phyloP scores from a whole-genome alignment of 768 basidiomycete species.

The Tubosaeta sp. region DNA sequence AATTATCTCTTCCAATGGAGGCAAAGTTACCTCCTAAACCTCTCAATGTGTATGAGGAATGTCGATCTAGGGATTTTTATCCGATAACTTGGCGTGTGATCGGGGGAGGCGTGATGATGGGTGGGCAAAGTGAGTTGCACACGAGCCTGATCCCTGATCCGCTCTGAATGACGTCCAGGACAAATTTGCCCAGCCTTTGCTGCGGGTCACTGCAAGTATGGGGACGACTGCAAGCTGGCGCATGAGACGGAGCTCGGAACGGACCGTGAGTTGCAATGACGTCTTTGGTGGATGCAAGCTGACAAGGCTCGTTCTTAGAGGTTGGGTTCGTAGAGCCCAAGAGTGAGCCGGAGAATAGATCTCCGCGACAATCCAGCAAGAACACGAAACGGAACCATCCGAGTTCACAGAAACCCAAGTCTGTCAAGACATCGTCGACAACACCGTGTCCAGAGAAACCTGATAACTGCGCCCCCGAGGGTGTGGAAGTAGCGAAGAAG shows the following conservation, averaged over 20 bases:
- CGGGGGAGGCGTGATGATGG: conserved; percentile 72
- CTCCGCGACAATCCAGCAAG: not conserved
- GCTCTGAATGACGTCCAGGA: conserved; percentile 14
- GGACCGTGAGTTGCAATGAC: conserved; percentile 18
- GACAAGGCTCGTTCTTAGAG: not conserved
- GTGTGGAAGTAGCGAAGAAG: not conserved
- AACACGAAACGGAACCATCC: conserved; percentile 8
- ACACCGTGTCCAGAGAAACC: not conserved
- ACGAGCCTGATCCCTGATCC: not conserved
- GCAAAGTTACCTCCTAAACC: conserved; percentile 27
- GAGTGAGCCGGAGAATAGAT: not conserved
- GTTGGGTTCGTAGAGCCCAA: conserved; percentile 16
- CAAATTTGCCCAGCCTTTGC: conserved; percentile 22
- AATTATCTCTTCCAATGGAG: conserved; percentile 1
- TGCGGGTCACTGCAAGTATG: conserved; percentile 23
- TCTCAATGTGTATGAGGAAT: conserved; percentile 31
- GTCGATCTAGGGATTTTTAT: conserved; percentile 47
- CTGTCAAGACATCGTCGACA: conserved; percentile 2
- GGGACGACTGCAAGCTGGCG: conserved; percentile 26
- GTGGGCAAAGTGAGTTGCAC: conserved; percentile 31
- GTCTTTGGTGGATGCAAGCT: not conserved
- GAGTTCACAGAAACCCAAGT: conserved; percentile 5
- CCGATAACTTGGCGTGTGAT: conserved; percentile 75
- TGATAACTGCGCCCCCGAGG: not conserved
- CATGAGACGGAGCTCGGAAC: conserved; percentile 25